A percentile compares a stretch with the other conserved stretches of the same genome.
phyloP scores from a whole-genome alignment of 2,329 filamentous ascomycete genomes.

The Zarea fungicola region DNA sequence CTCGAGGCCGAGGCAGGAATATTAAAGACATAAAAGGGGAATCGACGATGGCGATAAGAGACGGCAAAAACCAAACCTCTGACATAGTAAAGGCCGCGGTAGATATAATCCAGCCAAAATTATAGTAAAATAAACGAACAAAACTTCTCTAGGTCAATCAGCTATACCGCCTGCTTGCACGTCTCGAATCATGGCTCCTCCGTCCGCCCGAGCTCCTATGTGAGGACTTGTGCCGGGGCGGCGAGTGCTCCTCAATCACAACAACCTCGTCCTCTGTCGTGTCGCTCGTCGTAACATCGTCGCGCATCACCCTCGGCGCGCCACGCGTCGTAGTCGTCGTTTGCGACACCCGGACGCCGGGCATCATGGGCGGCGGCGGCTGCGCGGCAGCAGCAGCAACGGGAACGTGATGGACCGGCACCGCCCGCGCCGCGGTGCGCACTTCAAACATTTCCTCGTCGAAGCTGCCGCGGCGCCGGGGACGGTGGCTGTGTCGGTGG shows the following conservation, averaged over 20 bases:
- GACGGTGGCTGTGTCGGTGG: conserved; percentile 13
- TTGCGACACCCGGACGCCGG: conserved; percentile 1
- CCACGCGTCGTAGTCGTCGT: background rate
- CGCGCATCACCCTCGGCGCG: background rate
- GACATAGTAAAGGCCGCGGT: too few species aligned
- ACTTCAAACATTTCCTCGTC: conserved; percentile 27
- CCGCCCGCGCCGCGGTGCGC: conserved; percentile 19
- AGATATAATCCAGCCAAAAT: background rate
- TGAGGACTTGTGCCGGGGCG: conserved; percentile 21
- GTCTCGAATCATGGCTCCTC: conserved; percentile 2
- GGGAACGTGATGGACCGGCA: conserved; percentile 11
- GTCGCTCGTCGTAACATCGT: background rate
- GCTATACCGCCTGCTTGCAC: conserved; percentile 5
- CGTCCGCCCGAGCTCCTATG: background rate
- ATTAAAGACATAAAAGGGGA: too few species aligned
- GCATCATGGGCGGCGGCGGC: conserved; percentile 3
- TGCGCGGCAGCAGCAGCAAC: background rate
- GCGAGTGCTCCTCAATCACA: conserved; percentile 31
- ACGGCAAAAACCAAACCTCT: too few species aligned
- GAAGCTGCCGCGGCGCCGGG: conserved; percentile 10
- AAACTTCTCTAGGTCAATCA: background rate
- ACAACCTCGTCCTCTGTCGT: conserved; percentile 33
- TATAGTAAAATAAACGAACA: background rate
- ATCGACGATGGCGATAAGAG: too few species aligned
- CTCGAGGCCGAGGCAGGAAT: too few species aligned